These are phyloP conservation scores for Trichophyton verrucosum DNA, from an alignment of 2,329 filamentous ascomycete species.

Conservation along the genomic window DNA sequence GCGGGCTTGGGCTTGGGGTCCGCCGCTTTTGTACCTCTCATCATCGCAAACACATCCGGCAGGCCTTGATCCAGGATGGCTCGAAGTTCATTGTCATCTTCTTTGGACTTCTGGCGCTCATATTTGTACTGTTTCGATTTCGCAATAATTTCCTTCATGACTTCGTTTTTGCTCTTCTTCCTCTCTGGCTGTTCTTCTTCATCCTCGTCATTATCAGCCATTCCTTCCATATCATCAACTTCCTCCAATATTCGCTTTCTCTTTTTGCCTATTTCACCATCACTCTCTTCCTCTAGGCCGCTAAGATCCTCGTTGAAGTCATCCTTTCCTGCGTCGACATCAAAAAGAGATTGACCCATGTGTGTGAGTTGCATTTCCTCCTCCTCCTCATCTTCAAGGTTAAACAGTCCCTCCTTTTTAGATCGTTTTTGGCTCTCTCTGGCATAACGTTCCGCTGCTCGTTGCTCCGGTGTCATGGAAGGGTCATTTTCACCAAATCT, in stretches of 20 bases:
- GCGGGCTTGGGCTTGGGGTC: conserved; percentile 37
- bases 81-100: conserved; percentile 81
- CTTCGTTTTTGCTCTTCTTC: conserved; percentile 91
- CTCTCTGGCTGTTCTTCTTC: conserved; percentile 53
- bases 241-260: conserved; percentile 38
- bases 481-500: conserved; percentile 94
- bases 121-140: conserved; percentile 95
- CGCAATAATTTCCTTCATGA: conserved; percentile 95
- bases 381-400: conserved; percentile 72
- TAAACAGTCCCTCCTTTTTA: conserved; percentile 71
- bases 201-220: conserved; percentile 34
- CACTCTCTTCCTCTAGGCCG: conserved; percentile 45
- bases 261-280: conserved; percentile 41
- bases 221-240: conserved; percentile 31
- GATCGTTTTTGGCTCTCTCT: conserved; percentile 69
- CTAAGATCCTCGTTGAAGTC: conserved; percentile 67
- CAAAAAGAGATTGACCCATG: conserved; percentile 62
- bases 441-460: conserved; percentile 81
- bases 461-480: conserved; percentile 83
- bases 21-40: conserved; percentile 48
- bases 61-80: conserved; percentile 76
- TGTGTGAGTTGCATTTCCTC: conserved; percentile 66
- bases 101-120: conserved; percentile 81
- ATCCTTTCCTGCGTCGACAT: conserved; percentile 44
- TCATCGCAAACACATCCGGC: conserved; percentile 58